Conservation (phyloP, 2,329 filamentous ascomycete species). For the Plectosphaerella cucumerina region DNA sequence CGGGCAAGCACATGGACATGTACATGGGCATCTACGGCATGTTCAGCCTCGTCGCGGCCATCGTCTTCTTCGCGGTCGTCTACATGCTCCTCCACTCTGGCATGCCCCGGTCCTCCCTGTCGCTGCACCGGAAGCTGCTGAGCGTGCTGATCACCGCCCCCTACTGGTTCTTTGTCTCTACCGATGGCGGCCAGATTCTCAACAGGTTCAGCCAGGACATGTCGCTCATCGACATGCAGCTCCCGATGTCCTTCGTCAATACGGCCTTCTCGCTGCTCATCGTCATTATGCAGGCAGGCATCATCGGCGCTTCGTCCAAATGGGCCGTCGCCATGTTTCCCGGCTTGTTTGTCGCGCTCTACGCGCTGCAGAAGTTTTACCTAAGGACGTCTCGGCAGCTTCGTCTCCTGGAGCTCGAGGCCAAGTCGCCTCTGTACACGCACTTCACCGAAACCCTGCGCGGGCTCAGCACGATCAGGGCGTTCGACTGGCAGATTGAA, state of each 20-base stretch:
- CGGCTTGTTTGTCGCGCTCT: constrained; percentile 19
- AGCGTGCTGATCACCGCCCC: constrained; percentile 4
- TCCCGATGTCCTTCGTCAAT: constrained; percentile 4
- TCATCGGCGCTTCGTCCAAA: constrained; percentile 17
- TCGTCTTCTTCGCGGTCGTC: constrained; percentile 4
- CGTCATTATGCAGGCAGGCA: background rate
- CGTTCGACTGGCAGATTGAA: constrained; percentile 47
- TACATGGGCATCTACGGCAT: background rate
- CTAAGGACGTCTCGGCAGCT: constrained; percentile 38
- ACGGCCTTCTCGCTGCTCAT: background rate
- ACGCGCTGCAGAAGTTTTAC: constrained; percentile 29
- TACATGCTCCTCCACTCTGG: background rate
- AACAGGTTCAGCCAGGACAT: constrained; percentile 23
- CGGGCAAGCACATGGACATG: background rate
- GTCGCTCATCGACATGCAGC: constrained; percentile 16
- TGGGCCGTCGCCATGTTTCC: constrained; percentile 21
- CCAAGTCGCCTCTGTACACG: constrained; percentile 33
- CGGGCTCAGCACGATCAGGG: constrained; percentile 45
- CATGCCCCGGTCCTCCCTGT: background rate
- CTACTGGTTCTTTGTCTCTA: constrained; percentile 15
- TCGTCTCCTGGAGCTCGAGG: constrained; percentile 35
- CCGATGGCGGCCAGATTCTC: constrained; percentile 13
- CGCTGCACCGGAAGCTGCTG: constrained; percentile 5
- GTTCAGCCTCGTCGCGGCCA: background rate
- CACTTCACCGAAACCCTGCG: constrained; percentile 41